Evolutionary conservation across 805 yeast genomes (phyloP).

Genomic region (Candida nonsorbophila): DNA sequence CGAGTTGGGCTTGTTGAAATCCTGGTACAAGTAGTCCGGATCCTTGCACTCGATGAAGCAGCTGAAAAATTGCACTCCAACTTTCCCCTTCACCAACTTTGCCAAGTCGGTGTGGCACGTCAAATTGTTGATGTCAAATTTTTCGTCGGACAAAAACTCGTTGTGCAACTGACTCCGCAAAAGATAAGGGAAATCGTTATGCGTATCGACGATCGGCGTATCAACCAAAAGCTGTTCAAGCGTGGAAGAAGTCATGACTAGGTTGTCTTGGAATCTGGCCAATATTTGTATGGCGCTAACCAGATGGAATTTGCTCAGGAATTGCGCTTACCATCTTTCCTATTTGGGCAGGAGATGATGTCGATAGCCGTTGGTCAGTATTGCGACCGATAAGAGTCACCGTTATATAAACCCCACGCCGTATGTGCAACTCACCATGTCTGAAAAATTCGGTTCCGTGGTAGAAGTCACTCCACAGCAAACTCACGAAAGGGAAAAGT

Average conservation of each 20-base stretch:
- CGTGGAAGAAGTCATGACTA: too few species aligned
- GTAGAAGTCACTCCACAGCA: too few species aligned
- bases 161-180: slow-evolving; percentile 42
- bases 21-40: slow-evolving; percentile 32
- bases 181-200: slow-evolving; percentile 50
- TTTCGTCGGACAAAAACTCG: slow-evolving; percentile 20
- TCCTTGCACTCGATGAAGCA: slow-evolving; percentile 44
- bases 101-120: slow-evolving; percentile 42
- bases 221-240: too few species aligned
- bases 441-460: too few species aligned
- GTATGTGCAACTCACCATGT: too few species aligned
- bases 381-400: too few species aligned
- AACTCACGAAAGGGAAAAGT: slow-evolving; percentile 19
- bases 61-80: slow-evolving; percentile 49
- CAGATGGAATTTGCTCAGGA: too few species aligned
- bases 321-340: not conserved
- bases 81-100: slow-evolving; percentile 35
- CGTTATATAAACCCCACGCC: too few species aligned
- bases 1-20: slow-evolving; percentile 38
- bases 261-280: too few species aligned
- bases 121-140: slow-evolving; percentile 36
- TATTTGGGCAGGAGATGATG: too few species aligned
- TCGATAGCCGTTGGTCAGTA: too few species aligned
- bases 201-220: slow-evolving; percentile 42
- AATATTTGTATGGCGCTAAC: too few species aligned